phyloP scores from a whole-genome alignment of 2,329 filamentous ascomycete species.

The Bertia moriformis region DNA sequence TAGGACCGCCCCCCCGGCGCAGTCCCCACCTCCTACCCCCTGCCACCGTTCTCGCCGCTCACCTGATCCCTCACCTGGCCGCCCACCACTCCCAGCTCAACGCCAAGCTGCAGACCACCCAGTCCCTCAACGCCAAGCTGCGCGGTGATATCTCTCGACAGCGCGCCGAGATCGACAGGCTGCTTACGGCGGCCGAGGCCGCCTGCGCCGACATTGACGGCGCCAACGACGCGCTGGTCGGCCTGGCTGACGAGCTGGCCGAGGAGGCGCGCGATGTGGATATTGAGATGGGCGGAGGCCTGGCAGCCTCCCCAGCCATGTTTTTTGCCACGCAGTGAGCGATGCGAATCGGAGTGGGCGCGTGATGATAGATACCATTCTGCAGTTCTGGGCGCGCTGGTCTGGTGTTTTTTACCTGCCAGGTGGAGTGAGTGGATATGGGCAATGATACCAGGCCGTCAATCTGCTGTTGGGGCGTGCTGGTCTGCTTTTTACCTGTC shows the following conservation, averaged over 20 bases:
- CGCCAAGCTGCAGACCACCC: slow-evolving; percentile 37
- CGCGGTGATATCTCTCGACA: slow-evolving; percentile 35
- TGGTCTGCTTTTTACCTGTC: too few relatives aligned
- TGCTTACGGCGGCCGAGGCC: slow-evolving; percentile 33
- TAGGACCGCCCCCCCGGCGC: too few relatives aligned
- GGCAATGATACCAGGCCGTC: too few relatives aligned
- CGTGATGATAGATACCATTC: too few relatives aligned
- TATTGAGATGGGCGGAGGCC: slow-evolving; percentile 23
- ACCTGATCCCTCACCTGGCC: slow-evolving; percentile 35
- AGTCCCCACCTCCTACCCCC: slow-evolving; percentile 43
- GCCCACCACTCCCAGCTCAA: slow-evolving; percentile 40
- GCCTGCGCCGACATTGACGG: slow-evolving; percentile 36
- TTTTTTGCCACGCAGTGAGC: too few relatives aligned
- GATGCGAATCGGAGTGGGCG: too few relatives aligned
- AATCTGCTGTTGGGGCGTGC: too few relatives aligned
- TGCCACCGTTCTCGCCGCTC: slow-evolving; percentile 32
- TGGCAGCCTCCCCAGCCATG: too few relatives aligned
- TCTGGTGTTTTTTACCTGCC: too few relatives aligned
- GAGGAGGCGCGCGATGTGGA: slow-evolving; percentile 31
- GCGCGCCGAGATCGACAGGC: slow-evolving; percentile 34
- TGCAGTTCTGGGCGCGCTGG: too few relatives aligned
- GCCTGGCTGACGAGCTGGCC: slow-evolving; percentile 30
- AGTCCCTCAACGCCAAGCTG: slow-evolving; percentile 38
- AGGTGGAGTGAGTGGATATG: too few relatives aligned
- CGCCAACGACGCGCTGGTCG: slow-evolving; percentile 31